Conservation (phyloP, 139 green algal species). For the Coccomyxa sp. region DNA sequence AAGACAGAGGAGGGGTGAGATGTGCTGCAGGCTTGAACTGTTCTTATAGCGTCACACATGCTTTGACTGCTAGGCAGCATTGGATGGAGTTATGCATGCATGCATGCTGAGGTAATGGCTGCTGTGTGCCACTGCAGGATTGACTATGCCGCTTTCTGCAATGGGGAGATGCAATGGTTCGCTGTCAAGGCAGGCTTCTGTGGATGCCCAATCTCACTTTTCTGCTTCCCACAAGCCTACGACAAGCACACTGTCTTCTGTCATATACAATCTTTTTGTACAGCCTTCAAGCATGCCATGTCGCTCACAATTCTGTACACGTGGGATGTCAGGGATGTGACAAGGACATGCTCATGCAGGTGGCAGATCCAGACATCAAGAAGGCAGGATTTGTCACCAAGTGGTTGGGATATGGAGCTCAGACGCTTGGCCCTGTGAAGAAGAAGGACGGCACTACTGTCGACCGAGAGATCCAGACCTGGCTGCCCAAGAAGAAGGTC, state of each 20-base stretch:
- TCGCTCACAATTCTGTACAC: too few species aligned
- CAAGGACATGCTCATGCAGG: background rate
- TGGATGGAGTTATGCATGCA: background rate
- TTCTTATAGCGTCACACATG: background rate
- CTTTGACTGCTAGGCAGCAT: background rate
- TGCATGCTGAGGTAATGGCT: background rate
- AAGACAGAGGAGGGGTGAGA: background rate
- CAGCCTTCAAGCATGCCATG: too few species aligned
- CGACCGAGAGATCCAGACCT: background rate
- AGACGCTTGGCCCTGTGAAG: background rate
- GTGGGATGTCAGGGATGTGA: too few species aligned
- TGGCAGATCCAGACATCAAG: slow-evolving; percentile 1
- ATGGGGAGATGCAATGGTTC: background rate
- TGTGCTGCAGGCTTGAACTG: background rate
- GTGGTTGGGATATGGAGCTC: background rate
- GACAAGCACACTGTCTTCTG: too few species aligned
- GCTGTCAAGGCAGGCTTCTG: background rate
- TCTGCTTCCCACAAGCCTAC: too few species aligned
- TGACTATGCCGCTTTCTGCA: background rate
- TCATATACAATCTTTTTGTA: too few species aligned
- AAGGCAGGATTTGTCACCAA: background rate
- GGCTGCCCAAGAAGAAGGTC: background rate
- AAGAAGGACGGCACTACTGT: background rate
- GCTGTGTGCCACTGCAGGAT: background rate
- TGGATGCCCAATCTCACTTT: too few species aligned